Base-by-base conservation (phyloP, 495 filamentous ascomycete genomes). In the Collariella sp. region DNA sequence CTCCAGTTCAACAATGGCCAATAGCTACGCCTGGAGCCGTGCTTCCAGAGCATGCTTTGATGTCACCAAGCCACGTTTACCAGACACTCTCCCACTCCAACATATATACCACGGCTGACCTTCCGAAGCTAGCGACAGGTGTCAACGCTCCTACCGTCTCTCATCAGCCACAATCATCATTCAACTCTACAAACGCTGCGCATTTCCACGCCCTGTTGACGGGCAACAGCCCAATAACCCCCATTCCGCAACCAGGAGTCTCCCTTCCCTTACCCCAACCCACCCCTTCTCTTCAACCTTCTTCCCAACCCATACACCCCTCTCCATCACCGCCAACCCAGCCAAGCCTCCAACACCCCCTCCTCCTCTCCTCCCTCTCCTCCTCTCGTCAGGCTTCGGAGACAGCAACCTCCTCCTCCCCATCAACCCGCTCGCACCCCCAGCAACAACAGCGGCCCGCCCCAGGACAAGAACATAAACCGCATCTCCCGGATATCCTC, bases 331-430 rank as follows among this genome's bases (percentile, higher is more conserved):
- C 62, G 67, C 41, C 63, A 65, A 44, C 58, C 62, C 0, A 60
- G 67, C 60, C 62, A 67, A 15, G 51, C 67, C 35, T 13, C 36
- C 18, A 77, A 71, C 48, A 66, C 67, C 29, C 38, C 78, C 33
- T 79, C 76, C 3, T 80, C 77, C n/a, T n/a, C n/a, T n/a, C n/a
- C n/a, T n/a, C n/a, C n/a, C n/a, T n/a, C n/a, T n/a, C n/a, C n/a
- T n/a, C 11, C 64, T 79, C 3, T 79, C 77, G 0, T 80, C 77
- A 0, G 76, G 76, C 12, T 79, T 79, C 52, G 76, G 77, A 11
- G 77, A 80, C 54, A 74, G 70, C 34, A 69, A 76, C 19, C 72
- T 79, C 9, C 66, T 78, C 46, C 45, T 77, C 42, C 19, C 50
- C 29, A 29, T 52, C 52, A 38, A 16, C 23, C 49, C 38, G 31